Percentiles rank a stretch among this genome's conserved stretches.
Conservation (phyloP, 352 stramenopile genomes). For the Blastocystis sp. region DNA sequence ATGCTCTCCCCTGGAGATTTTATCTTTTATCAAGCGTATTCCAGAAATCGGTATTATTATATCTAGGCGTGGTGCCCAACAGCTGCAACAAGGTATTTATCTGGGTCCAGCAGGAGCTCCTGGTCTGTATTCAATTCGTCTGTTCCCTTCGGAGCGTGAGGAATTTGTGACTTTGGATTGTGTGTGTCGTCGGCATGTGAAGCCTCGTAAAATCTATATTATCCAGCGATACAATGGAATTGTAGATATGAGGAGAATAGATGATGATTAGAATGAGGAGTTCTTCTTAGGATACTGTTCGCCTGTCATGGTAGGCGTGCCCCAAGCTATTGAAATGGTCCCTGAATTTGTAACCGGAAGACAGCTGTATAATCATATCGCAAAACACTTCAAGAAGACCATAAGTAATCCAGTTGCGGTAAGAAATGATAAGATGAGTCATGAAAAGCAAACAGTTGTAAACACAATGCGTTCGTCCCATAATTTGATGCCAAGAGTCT, state of each 20-base stretch:
- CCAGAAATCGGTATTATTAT: too few species aligned
- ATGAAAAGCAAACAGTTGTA: slow-evolving; percentile 46
- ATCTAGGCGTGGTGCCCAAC: neutral
- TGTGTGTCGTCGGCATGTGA: neutral
- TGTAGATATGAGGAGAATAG: neutral
- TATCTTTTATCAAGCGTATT: neutral
- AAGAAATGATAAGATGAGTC: neutral
- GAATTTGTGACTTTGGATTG: neutral
- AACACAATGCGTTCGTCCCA: slow-evolving; percentile 33
- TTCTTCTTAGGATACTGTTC: slow-evolving; percentile 33
- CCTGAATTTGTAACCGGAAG: slow-evolving; percentile 35
- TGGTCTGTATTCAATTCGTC: neutral
- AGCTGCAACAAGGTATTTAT: slow-evolving; percentile 5
- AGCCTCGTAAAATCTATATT: slow-evolving; percentile 28
- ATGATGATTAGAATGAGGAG: slow-evolving; percentile 32
- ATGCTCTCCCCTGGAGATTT: slow-evolving; percentile 12
- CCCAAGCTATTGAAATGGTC: slow-evolving; percentile 26
- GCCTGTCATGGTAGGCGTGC: slow-evolving; percentile 38
- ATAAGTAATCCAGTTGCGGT: slow-evolving; percentile 40
- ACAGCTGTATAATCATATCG: slow-evolving; percentile 45
- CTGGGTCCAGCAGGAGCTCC: neutral
- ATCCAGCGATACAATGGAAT: slow-evolving; percentile 42
- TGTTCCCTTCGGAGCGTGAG: slow-evolving; percentile 33
- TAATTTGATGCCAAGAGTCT: slow-evolving; percentile 4
- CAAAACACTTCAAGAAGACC: slow-evolving; percentile 43